A percentile compares a stretch with the other conserved stretches of the same genome.
Conservation (phyloP, 2,329 filamentous ascomycete genomes). For the Aspergillus aculeatus region DNA sequence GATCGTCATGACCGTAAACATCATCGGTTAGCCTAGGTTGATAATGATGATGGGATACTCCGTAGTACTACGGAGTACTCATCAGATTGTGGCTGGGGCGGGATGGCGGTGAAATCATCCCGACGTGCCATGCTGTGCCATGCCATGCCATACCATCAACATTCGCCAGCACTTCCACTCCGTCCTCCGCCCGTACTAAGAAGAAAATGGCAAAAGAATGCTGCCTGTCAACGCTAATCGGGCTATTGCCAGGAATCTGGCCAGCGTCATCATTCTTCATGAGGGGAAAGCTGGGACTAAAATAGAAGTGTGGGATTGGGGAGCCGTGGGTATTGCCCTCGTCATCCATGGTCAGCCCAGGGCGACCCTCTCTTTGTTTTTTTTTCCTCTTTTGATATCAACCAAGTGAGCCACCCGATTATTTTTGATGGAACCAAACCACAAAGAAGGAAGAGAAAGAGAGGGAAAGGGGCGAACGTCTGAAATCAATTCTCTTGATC, state of each 20-base stretch:
- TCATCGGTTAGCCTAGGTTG: no score
- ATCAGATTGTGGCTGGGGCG: background rate
- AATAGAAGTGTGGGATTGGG: conserved; percentile 3
- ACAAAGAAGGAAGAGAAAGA: background rate
- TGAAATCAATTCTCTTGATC: background rate
- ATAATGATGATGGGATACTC: no score
- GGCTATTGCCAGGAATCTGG: background rate
- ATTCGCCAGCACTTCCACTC: no score
- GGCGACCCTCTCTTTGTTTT: background rate
- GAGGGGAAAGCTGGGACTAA: background rate
- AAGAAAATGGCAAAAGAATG: background rate
- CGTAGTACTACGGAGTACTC: background rate
- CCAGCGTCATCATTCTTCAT: background rate
- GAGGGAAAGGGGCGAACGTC: background rate
- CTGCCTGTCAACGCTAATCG: conserved; percentile 5
- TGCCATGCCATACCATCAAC: background rate
- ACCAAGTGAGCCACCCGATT: background rate
- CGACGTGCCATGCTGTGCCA: background rate
- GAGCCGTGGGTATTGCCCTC: background rate
- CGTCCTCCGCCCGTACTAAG: background rate
- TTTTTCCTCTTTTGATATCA: background rate
- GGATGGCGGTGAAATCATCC: conserved; percentile 2
- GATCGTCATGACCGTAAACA: background rate
- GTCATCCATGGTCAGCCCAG: background rate
- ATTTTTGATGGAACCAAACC: background rate